A percentile compares a stretch with the other conserved stretches of the same genome.
Conservation (phyloP, 2,329 filamentous ascomycete species). For the Penicillium sp. region DNA sequence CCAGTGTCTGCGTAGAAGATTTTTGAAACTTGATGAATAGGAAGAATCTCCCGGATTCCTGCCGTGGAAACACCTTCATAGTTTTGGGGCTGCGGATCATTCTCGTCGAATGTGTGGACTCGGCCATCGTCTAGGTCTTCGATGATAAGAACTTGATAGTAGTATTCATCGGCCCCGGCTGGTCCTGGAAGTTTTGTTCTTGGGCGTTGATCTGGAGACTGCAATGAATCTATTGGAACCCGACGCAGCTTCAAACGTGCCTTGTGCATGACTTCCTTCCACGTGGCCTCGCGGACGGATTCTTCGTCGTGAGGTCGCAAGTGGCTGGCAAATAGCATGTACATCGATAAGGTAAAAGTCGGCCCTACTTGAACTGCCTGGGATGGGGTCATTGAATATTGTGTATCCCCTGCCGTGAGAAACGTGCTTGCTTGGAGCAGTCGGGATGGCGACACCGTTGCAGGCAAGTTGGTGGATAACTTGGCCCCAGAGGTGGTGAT, state of each 20-base stretch:
- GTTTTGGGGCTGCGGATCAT: conserved; percentile 53
- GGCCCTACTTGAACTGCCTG: conserved; percentile 79
- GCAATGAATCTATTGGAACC: conserved; percentile 57
- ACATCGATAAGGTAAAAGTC: conserved; percentile 79
- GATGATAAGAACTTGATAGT: conserved; percentile 76
- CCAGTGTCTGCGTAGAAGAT: conserved; percentile 93
- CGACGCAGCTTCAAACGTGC: conserved; percentile 77
- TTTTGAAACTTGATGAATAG: conserved; percentile 75
- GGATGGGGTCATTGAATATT: conserved; percentile 66
- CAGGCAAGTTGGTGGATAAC: conserved; percentile 73
- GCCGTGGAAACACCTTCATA: conserved; percentile 62
- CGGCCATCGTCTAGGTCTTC: conserved; percentile 76
- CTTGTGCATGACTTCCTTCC: conserved; percentile 97
- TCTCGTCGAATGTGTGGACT: conserved; percentile 64
- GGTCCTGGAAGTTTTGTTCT: conserved; percentile 37
- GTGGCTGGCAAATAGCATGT: conserved; percentile 91
- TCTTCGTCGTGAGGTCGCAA: conserved; percentile 57
- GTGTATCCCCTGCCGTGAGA: conserved; percentile 79
- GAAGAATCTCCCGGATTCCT: conserved; percentile 65
- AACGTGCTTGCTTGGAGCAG: conserved; percentile 91
- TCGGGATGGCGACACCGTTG: conserved; percentile 83
- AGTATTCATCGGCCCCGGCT: conserved; percentile 61
- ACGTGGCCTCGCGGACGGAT: conserved; percentile 66
- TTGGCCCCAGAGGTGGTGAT: conserved; percentile 92
- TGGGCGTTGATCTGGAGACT: conserved; percentile 13